Conservation (phyloP, 2,329 filamentous ascomycete species). For the Myriangium duriaei region DNA sequence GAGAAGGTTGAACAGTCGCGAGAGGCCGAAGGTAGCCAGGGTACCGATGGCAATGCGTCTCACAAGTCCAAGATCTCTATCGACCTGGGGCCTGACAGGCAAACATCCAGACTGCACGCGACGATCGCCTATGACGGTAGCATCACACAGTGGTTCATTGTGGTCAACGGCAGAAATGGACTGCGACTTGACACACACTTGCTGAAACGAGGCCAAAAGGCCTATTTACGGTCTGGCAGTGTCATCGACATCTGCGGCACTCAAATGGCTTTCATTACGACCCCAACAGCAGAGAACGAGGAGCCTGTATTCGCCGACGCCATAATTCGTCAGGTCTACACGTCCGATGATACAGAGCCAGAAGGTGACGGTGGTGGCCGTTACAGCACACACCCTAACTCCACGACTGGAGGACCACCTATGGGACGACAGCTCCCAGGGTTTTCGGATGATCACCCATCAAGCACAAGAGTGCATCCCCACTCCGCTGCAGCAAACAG, state of each 20-base stretch:
- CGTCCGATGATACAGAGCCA: conserved; percentile 29
- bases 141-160: conserved; percentile 60
- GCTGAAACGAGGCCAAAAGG: conserved; percentile 54
- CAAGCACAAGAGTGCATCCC: conserved; percentile 21
- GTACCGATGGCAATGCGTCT: conserved; percentile 12
- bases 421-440: conserved; percentile 11
- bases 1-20: conserved; percentile 17
- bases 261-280: conserved; percentile 98
- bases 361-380: conserved; percentile 18
- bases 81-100: conserved; percentile 52
- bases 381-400: conserved; percentile 20
- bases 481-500: conserved; percentile 23
- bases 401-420: conserved; percentile 12
- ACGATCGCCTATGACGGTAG: conserved; percentile 35
- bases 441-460: conserved; percentile 13
- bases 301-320: conserved; percentile 45
- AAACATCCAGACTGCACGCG: conserved; percentile 38
- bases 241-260: conserved; percentile 85
- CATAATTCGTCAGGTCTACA: conserved; percentile 26
- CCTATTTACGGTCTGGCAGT: conserved; percentile 66
- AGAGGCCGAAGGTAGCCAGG: conserved; percentile 15
- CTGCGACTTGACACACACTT: conserved; percentile 66
- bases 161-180: conserved; percentile 84
- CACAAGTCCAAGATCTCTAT: conserved; percentile 55
- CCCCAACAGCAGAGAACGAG: conserved; percentile 59